These are phyloP conservation scores for Byssothecium circinans DNA, from an alignment of 2,329 filamentous ascomycete genomes.

Conservation along the genomic window DNA sequence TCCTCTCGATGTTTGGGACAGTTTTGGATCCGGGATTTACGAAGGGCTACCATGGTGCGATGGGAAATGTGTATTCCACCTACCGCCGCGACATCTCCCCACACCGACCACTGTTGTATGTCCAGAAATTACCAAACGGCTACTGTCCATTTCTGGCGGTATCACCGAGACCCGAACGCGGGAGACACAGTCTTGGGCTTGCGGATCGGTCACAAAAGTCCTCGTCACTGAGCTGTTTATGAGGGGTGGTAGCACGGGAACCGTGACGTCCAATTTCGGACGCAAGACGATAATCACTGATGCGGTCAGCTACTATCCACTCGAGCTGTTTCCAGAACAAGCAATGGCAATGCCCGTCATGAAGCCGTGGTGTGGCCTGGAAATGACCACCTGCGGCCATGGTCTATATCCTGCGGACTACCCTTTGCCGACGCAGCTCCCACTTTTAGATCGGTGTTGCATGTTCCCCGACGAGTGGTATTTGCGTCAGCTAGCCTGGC, in stretches of 20 bases:
- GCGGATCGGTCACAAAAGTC: conserved; percentile 1
- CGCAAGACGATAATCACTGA: neutral
- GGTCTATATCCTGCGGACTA: neutral
- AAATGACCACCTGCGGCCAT: neutral
- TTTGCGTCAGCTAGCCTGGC: conserved; percentile 2
- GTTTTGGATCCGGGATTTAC: neutral
- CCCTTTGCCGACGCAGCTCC: neutral
- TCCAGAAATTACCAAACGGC: neutral
- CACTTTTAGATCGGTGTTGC: neutral
- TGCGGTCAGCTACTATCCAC: neutral
- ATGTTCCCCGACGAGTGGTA: neutral
- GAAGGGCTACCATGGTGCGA: neutral
- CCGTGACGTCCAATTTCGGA: neutral
- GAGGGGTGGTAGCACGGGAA: neutral
- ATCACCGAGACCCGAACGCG: neutral
- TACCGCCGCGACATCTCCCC: neutral
- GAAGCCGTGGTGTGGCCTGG: neutral
- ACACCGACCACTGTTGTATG: neutral
- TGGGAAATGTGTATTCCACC: neutral
- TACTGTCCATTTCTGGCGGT: neutral
- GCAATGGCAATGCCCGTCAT: neutral
- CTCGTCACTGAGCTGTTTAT: neutral
- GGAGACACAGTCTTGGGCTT: neutral
- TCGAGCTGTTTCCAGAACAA: neutral
- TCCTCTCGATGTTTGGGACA: no score